Base-by-base conservation (phyloP, 2,329 filamentous ascomycete species). In the Teratosphaeriaceae sp. region DNA sequence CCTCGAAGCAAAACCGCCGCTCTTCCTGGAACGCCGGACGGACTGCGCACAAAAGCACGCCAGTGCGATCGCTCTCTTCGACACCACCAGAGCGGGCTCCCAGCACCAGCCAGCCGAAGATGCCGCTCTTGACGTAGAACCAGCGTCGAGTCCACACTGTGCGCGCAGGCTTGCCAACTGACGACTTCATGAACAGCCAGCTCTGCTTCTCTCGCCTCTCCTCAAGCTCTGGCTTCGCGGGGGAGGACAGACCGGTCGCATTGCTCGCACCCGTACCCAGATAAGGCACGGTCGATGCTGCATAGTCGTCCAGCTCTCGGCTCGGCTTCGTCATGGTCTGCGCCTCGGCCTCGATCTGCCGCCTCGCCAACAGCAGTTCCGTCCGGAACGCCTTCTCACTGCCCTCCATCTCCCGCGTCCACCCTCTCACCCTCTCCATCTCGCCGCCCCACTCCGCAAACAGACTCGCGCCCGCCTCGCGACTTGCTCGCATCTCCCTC, bases 81-180 rank as follows among this genome's bases (percentile, higher is more conserved):
- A 98, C 92, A 24, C 88, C 90, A 34, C 81, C 82, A 34, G 80
- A 82, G 45, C 89, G 80, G 0, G 80, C 72, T 3, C 86, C 85
- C 57, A 94, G 88, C 16, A 92, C 78, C 4, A 98, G 74, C 80
- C 88, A 97, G 18, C 92, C 92, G 64, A 98, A 97, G 45, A 97
- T 92, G 29, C 92, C 90, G 58, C 94, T 84, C 51, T 90, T 89
- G 54, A 95, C 84, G 63, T 95, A 97, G 60, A 92, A 95, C 92
- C 92, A 98, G 41, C 90, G 78, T 46, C 88, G 79, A 20, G 88
- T 77, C 92, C 92, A 98, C 30, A 79, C 77, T n/a, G 88, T 88
- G 48, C 90, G 76, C 12, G 18, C 85, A 0, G 90, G 90, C 63
- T 96, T 97, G 26, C 88, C 89, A 1, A 85, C 82, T 6, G 89